A percentile compares a stretch with the other conserved stretches of the same genome.
Evolutionary conservation across 495 filamentous ascomycete genomes (phyloP).

Genomic region (Penicillium pulvis): DNA sequence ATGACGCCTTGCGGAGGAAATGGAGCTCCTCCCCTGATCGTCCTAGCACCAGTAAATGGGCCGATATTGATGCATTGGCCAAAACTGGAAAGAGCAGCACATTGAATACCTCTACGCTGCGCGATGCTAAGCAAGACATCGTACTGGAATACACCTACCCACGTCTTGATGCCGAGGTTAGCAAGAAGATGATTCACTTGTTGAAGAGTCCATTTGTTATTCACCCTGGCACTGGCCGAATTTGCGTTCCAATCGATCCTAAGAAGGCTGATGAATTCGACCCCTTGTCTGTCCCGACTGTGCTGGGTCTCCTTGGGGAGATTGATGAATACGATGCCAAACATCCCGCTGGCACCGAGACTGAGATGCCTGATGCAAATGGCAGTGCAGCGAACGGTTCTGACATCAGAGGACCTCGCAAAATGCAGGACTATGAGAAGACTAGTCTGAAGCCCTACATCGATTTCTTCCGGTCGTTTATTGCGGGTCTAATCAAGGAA

Average conservation of each 20-base stretch:
- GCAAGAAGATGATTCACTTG: slow-evolving; percentile 96
- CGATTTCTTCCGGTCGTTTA: slow-evolving; percentile 83
- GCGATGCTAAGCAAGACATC: slow-evolving; percentile 92
- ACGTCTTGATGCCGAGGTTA: slow-evolving; percentile 93
- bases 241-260: slow-evolving; percentile 92
- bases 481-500: slow-evolving; percentile 74
- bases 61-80: slow-evolving; percentile 85
- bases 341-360: slow-evolving; percentile 33
- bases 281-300: slow-evolving; percentile 83
- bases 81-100: slow-evolving; percentile 67
- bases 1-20: slow-evolving; percentile 77
- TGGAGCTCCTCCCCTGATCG: slow-evolving; percentile 84
- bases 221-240: slow-evolving; percentile 88
- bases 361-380: slow-evolving; percentile 40
- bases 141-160: slow-evolving; percentile 97
- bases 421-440: slow-evolving; percentile 89
- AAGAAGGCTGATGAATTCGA: slow-evolving; percentile 74
- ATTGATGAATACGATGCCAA: slow-evolving; percentile 73
- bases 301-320: slow-evolving; percentile 74
- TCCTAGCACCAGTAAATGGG: slow-evolving; percentile 78
- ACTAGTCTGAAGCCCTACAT: slow-evolving; percentile 92
- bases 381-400: slow-evolving; percentile 39
- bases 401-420: slow-evolving; percentile 44
- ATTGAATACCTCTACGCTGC: slow-evolving; percentile 63
- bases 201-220: slow-evolving; percentile 95